phyloP scores from a whole-genome alignment of 2,329 filamentous ascomycete species.

The Exophiala alcalophila region DNA sequence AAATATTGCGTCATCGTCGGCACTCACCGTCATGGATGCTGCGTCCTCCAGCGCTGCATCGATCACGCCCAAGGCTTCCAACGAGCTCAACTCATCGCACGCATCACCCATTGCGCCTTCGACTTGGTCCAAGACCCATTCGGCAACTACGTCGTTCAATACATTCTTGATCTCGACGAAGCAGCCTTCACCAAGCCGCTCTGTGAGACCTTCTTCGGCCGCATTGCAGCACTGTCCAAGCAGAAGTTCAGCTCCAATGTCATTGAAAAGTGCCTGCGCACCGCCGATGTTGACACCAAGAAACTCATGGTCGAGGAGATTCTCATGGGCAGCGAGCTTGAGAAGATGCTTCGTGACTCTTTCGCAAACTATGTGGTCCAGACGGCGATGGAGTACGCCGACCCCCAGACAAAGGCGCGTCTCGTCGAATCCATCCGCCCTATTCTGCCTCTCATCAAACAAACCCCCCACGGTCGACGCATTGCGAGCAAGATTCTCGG shows the following conservation, averaged over 20 bases:
- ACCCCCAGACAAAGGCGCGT: conserved; percentile 66
- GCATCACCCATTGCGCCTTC: conserved; percentile 86
- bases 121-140: conserved; percentile 93
- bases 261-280: conserved; percentile 92
- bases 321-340: conserved; percentile 69
- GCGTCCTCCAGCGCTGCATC: conserved; percentile 95
- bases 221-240: conserved; percentile 71
- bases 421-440: conserved; percentile 84
- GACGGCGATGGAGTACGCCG: conserved; percentile 85
- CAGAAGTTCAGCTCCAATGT: conserved; percentile 99
- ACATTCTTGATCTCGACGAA: conserved; percentile 93
- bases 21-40: conserved; percentile 96
- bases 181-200: conserved; percentile 83
- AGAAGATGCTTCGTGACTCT: conserved; percentile 83
- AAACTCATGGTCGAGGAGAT: conserved; percentile 85
- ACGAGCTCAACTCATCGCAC: conserved; percentile 78
- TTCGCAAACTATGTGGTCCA: conserved; percentile 98
- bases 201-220: conserved; percentile 72
- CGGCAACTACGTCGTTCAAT: conserved; percentile 98
- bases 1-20: conserved; percentile 83
- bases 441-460: conserved; percentile 77
- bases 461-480: conserved; percentile 89
- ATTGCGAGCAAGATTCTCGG: conserved; percentile 82
- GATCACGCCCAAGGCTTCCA: conserved; percentile 91
- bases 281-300: conserved; percentile 69